Conservation (phyloP, 2,329 filamentous ascomycete genomes). For the Talaromyces rugulosus region DNA sequence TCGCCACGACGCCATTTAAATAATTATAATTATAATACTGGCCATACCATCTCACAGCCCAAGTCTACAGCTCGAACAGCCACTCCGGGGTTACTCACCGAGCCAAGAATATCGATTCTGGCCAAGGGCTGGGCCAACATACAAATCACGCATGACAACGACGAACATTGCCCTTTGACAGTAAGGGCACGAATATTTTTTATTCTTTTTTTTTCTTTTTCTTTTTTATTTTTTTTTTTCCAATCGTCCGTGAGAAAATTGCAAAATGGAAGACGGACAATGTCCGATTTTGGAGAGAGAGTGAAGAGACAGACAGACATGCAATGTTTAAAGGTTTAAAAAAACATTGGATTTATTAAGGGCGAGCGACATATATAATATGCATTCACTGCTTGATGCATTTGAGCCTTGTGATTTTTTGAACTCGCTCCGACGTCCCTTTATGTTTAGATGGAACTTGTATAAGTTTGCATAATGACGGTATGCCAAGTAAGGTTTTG, state of each 20-base stretch:
- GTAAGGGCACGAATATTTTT: neutral
- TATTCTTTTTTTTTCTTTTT: neutral
- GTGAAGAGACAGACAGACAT: neutral
- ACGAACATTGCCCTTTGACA: neutral
- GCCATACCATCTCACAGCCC: slow-evolving; percentile 1
- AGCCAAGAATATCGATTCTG: neutral
- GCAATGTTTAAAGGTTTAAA: neutral
- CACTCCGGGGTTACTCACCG: neutral
- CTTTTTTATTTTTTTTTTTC: neutral
- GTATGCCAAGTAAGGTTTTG: neutral
- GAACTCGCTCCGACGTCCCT: neutral
- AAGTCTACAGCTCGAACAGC: neutral
- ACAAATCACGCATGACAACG: neutral
- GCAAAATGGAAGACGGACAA: neutral
- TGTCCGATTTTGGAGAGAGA: neutral
- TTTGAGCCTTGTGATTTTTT: neutral
- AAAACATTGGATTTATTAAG: neutral
- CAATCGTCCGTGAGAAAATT: neutral
- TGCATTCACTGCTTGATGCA: neutral
- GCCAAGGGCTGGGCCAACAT: neutral
- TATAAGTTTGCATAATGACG: neutral
- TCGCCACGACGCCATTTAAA: neutral
- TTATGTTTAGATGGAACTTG: neutral
- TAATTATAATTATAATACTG: neutral
- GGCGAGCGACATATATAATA: neutral